These are phyloP conservation scores for Scenedesmus sp. DNA, from an alignment of 163 green algal genomes.

Conservation along the genomic window DNA sequence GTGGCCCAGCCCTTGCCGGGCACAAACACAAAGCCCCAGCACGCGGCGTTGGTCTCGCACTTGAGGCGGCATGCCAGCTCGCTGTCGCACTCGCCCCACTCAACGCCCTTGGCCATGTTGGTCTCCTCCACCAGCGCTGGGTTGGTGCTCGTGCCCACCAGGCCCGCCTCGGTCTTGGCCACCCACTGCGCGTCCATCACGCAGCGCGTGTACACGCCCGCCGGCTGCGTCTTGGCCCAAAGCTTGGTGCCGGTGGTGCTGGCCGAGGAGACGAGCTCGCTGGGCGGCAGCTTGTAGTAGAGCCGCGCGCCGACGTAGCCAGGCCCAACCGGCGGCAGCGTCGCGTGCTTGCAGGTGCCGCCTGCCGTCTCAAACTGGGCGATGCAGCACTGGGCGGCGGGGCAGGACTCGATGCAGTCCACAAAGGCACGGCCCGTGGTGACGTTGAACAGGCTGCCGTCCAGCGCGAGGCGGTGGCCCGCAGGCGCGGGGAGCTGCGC, in stretches of 20 bases:
- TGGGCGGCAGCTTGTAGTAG: background rate
- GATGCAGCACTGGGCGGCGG: constrained; percentile 8
- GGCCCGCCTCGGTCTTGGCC: background rate
- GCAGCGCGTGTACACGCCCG: background rate
- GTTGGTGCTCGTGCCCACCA: background rate
- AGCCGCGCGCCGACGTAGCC: background rate
- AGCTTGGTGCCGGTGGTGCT: background rate
- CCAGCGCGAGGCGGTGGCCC: background rate
- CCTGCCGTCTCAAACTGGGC: background rate
- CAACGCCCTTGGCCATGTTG: background rate
- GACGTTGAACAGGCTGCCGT: background rate
- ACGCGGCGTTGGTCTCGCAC: background rate
- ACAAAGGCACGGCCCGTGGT: background rate
- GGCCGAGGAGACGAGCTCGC: background rate
- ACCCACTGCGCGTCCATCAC: background rate
- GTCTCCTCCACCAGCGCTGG: background rate
- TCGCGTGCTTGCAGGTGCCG: background rate
- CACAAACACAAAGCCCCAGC: background rate
- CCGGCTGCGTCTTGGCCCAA: background rate
- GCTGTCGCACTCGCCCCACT: background rate
- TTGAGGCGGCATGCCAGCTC: background rate
- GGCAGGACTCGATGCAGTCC: background rate
- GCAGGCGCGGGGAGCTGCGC: background rate
- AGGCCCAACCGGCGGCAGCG: background rate
- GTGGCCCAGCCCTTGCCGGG: background rate